Evolutionary conservation across 306 rosid genomes (phyloP).

Genomic region (Urtica urens): DNA sequence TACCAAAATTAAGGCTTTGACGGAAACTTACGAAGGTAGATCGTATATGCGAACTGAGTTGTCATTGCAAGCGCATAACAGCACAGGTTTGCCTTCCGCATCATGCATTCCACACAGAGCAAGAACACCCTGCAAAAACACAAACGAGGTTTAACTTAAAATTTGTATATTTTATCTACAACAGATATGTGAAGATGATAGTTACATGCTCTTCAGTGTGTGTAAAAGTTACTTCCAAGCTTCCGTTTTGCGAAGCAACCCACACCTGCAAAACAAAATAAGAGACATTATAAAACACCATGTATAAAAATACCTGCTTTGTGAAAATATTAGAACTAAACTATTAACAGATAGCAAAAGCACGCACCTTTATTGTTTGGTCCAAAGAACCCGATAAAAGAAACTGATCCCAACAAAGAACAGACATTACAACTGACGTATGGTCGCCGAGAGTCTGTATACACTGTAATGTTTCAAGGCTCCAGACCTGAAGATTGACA

Average conservation of each 20-base stretch:
- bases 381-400: slow-evolving; percentile 83
- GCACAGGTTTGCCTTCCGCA: slow-evolving; percentile 75
- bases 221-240: slow-evolving; percentile 81
- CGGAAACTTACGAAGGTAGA: slow-evolving; percentile 86
- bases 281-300: slow-evolving; percentile 2
- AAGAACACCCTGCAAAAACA: slow-evolving; percentile 56
- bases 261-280: slow-evolving; percentile 63
- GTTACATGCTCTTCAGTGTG: slow-evolving; percentile 83
- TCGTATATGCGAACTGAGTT: slow-evolving; percentile 78
- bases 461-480: slow-evolving; percentile 83
- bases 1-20: neutral
- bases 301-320: neutral
- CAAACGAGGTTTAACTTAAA: too few species aligned
- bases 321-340: slow-evolving; percentile 1
- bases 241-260: slow-evolving; percentile 80
- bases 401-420: slow-evolving; percentile 97
- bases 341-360: neutral
- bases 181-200: neutral
- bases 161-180: neutral
- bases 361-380: slow-evolving; percentile 67
- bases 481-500: slow-evolving; percentile 96
- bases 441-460: slow-evolving; percentile 80
- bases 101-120: slow-evolving; percentile 87
- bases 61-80: slow-evolving; percentile 78
- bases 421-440: slow-evolving; percentile 87